phyloP scores from a whole-genome alignment of 2,329 filamentous ascomycete genomes.

The Fusarium nurragi region DNA sequence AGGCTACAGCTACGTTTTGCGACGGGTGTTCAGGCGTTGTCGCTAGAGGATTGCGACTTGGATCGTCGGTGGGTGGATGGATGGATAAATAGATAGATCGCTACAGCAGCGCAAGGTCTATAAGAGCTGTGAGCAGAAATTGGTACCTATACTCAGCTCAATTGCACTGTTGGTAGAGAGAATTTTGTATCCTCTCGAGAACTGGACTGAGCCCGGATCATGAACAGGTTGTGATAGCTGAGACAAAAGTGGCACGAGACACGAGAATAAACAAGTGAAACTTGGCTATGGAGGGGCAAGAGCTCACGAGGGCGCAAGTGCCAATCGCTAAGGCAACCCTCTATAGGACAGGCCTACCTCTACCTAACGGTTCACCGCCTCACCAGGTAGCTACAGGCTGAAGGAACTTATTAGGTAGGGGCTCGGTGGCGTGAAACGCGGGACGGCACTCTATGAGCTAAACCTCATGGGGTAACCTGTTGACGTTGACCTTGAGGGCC shows the following conservation, averaged over 20 bases:
- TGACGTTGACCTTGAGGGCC: conserved; percentile 20
- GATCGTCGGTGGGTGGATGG: neutral
- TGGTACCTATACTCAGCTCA: conserved; percentile 1
- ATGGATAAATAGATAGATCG: neutral
- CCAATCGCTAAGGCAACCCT: conserved; percentile 33
- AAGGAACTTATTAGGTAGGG: neutral
- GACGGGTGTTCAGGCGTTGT: neutral
- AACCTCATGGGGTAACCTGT: conserved; percentile 15
- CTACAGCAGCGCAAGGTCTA: conserved; percentile 2
- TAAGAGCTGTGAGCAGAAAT: neutral
- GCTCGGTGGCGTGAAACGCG: neutral
- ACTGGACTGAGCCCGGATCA: neutral
- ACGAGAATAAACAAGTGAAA: conserved; percentile 17
- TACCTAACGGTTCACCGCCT: conserved; percentile 27
- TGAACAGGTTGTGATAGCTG: conserved; percentile 5
- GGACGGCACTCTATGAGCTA: conserved; percentile 22
- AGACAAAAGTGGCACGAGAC: conserved; percentile 30
- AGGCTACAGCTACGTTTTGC: neutral
- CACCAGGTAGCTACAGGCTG: conserved; percentile 6
- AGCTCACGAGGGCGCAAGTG: conserved; percentile 29
- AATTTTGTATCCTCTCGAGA: neutral
- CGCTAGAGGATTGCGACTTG: neutral
- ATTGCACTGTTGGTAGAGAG: neutral
- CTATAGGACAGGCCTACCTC: conserved; percentile 4
- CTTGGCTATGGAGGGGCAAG: conserved; percentile 27